These are phyloP conservation scores for Fraxinus albicans DNA, from an alignment of 305 asterid species.

Conservation along the genomic window DNA sequence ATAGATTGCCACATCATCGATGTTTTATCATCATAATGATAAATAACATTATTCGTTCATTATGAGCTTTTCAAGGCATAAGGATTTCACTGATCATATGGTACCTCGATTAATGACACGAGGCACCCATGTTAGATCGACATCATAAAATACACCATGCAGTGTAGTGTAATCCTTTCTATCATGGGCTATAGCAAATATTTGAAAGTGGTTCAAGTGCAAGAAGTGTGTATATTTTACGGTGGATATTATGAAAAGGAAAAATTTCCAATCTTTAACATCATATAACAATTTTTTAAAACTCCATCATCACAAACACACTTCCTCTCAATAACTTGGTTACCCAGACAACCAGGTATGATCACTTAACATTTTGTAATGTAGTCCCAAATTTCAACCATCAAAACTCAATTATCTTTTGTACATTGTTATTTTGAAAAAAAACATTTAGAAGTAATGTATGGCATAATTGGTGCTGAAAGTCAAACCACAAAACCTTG, in stretches of 20 bases:
- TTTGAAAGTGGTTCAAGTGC: not conserved
- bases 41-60: not conserved
- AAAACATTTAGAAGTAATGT: constrained; percentile 1
- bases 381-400: not conserved
- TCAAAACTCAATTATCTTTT: constrained; percentile 8
- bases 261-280: not conserved
- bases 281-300: not conserved
- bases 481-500: constrained; percentile 22
- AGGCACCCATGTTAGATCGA: not conserved
- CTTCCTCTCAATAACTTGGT: constrained; percentile 5
- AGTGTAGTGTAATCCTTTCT: not conserved
- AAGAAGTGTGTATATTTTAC: not conserved
- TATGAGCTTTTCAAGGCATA: not conserved
- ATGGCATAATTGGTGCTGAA: constrained; percentile 10
- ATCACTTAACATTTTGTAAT: not conserved
- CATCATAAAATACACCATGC: not conserved
- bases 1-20: too few species aligned
- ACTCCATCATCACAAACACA: constrained; percentile 5
- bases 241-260: not conserved
- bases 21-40: too few species aligned
- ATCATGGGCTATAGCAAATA: not conserved
- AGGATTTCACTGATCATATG: not conserved
- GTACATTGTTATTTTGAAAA: not conserved
- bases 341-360: not conserved
- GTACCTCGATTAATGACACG: constrained; percentile 11